Conservation (phyloP, 352 stramenopile genomes). For the Pythium aquatile region DNA sequence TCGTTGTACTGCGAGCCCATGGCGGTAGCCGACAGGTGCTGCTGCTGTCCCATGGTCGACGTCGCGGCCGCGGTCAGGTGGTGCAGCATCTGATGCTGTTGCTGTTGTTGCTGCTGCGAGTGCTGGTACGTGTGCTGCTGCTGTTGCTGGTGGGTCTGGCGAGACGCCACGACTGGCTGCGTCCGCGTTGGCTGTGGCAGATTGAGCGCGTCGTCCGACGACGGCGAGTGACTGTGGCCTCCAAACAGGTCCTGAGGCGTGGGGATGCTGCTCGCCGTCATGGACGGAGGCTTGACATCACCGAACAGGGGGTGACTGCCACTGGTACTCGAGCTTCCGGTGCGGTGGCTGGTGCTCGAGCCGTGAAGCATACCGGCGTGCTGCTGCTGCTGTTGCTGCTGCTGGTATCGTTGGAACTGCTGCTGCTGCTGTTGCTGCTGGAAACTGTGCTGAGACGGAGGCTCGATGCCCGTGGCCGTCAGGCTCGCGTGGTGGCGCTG, state of each 20-base stretch:
- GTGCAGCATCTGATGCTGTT: constrained; percentile 30
- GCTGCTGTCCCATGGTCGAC: constrained; percentile 13
- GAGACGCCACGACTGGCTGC: constrained; percentile 8
- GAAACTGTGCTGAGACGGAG: constrained; percentile 6
- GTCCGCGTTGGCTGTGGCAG: constrained; percentile 29
- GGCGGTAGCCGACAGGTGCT: constrained; percentile 8
- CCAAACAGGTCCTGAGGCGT: constrained; percentile 24
- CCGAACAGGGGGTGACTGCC: constrained; percentile 8
- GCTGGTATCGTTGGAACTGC: constrained; percentile 22
- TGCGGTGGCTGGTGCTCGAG: constrained; percentile 3
- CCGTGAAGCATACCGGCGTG: constrained; percentile 17
- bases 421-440: constrained; percentile 21
- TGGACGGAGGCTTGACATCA: constrained; percentile 20
- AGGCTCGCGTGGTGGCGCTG: constrained; percentile 12
- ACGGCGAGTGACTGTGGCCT: constrained; percentile 50
- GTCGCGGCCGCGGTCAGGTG: constrained; percentile 6
- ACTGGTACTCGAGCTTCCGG: not conserved
- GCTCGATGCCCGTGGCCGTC: not conserved
- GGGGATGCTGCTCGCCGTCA: constrained; percentile 15
- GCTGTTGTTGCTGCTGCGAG: constrained; percentile 20
- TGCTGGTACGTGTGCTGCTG: constrained; percentile 21
- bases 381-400: constrained; percentile 13
- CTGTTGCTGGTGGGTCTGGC: constrained; percentile 19
- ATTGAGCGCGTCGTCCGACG: constrained; percentile 62
- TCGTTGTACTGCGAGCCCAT: constrained; percentile 17